These are phyloP conservation scores for Talinum fruticosum DNA, from an alignment of 148 eudicot species.

Conservation along the genomic window DNA sequence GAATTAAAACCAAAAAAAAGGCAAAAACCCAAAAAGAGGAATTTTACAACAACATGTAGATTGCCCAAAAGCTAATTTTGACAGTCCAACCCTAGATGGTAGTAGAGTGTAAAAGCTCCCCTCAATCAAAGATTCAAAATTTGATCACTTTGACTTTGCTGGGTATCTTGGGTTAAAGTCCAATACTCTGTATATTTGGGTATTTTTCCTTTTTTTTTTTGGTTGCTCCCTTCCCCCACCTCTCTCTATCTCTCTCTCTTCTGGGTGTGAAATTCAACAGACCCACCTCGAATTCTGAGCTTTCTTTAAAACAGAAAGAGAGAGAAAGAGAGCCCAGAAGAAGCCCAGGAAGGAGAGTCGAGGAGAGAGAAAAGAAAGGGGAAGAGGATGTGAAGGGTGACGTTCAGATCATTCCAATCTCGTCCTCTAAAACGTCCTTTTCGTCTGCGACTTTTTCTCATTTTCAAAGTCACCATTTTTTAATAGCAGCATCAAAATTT, in stretches of 20 bases:
- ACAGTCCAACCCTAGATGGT: conserved; percentile 3
- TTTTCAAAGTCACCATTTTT: conserved; percentile 26
- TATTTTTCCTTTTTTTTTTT: not conserved
- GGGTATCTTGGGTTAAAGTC: conserved; percentile 15
- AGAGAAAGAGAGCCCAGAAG: not conserved
- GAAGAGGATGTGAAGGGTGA: conserved; percentile 5
- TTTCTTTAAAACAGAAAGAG: not conserved
- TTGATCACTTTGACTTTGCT: conserved; percentile 38
- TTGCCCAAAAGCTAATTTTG: conserved; percentile 16
- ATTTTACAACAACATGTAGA: conserved; percentile 12
- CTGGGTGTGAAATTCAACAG: conserved; percentile 19
- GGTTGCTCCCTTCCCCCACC: not conserved
- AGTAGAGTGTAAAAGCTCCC: conserved; percentile 7
- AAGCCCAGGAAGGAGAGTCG: not conserved
- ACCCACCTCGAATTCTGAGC: conserved; percentile 28
- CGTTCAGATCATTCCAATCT: conserved; percentile 37
- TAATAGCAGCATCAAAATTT: not conserved
- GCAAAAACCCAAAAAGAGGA: not conserved
- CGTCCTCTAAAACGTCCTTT: conserved; percentile 37
- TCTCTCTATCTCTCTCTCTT: too few species aligned
- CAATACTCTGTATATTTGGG: not conserved
- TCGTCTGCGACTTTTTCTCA: conserved; percentile 22
- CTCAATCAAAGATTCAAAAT: conserved; percentile 27
- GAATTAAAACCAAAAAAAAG: conserved; percentile 4
- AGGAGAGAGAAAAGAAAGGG: not conserved